phyloP scores from a whole-genome alignment of 257 asterid genomes.

The Solanum peruvianum region DNA sequence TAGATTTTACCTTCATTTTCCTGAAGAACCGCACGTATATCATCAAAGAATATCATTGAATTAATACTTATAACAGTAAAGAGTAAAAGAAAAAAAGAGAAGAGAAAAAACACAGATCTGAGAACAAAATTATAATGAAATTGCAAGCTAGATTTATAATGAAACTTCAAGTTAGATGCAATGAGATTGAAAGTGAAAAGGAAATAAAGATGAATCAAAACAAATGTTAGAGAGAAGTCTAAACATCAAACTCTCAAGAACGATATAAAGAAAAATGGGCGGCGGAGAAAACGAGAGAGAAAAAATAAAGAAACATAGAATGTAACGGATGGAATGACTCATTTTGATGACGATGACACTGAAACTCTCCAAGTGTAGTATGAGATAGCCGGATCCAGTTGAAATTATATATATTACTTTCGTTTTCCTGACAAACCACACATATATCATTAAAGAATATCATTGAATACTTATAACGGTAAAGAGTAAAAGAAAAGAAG shows the following conservation, averaged over 20 bases:
- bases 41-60: background rate
- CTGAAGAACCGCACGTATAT: background rate
- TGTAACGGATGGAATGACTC: background rate
- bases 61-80: background rate
- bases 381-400: background rate
- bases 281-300: background rate
- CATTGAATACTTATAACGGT: background rate
- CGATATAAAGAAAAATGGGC: background rate
- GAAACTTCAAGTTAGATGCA: background rate
- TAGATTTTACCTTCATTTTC: background rate
- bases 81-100: background rate
- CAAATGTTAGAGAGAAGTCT: background rate
- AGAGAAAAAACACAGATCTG: background rate
- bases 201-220: background rate
- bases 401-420: too few relatives aligned
- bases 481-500: background rate
- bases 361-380: background rate
- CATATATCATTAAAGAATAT: background rate
- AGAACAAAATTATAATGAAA: background rate
- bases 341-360: background rate
- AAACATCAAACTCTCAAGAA: background rate
- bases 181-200: background rate
- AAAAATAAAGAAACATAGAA: background rate
- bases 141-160: background rate
- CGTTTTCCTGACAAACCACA: background rate